Base-by-base conservation (phyloP, 331 rosid genomes). In the Stylosanthes scabra region DNA sequence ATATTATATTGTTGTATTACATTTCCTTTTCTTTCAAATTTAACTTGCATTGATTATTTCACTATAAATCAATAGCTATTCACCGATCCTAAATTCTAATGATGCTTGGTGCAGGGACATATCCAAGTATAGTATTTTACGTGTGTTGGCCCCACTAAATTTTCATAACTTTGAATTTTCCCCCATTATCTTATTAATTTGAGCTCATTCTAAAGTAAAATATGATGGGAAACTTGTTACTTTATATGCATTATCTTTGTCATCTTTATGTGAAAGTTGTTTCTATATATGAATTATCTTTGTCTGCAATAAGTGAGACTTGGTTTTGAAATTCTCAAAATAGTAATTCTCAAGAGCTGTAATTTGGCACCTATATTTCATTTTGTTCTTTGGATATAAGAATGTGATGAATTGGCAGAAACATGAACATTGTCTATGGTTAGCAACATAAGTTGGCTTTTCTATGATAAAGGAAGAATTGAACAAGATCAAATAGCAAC, bases 361-460 rank as follows among this genome's bases (percentile, higher is more conserved):
- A 41, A 61, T 45, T 59, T 47, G 25, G 45, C 40, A 11, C 15
- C n/a, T 46, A 16, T 3, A 10, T 63, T 15, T 54, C 27, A 58
- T 9, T 78, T 40, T 78, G 72, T 45, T 40, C 73, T 3, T 29
- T 79, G 46, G 71, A 20, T 59, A 31, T 29, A 8, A 59, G 45
- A 72, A 58, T 41, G 59, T 59, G 59, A 39, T 60, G 37, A 39
- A 54, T 50, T 59, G 16, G n/a, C 55, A 34, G 45, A 49, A 28
- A 50, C 25, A 20, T 60, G 13, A 66, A 51, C 11, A 49, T 65
- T 7, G 45, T 72, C 49, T 55, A 57, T 16, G 7, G 10, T 37
- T 31, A 61, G 42, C 42, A 8, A 13, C 25, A 57, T 10, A 9
- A 11, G 59, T 56, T 74, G 68, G 57, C 63, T 20, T 60, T 63